Evolutionary conservation across 2,329 filamentous ascomycete species (phyloP).

Genomic region (Cercospora brassicicola): DNA sequence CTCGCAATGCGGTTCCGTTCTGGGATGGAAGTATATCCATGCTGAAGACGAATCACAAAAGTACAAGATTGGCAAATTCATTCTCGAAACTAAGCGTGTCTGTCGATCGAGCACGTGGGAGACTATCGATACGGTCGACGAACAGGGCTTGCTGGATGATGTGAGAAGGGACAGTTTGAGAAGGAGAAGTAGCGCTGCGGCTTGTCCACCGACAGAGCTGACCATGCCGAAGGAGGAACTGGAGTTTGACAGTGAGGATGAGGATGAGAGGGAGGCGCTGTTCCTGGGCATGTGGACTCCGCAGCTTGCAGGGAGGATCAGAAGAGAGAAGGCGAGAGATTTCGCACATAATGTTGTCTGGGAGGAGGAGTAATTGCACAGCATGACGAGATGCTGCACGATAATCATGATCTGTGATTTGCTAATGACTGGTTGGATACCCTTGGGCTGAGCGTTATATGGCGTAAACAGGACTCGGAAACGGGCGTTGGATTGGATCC

Average conservation of each 20-base stretch:
- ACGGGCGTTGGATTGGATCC: neutral
- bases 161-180: conserved; percentile 42
- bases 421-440: neutral
- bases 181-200: conserved; percentile 54
- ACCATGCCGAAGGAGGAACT: conserved; percentile 38
- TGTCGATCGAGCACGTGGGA: conserved; percentile 57
- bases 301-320: conserved; percentile 51
- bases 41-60: conserved; percentile 62
- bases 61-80: conserved; percentile 68
- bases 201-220: conserved; percentile 27
- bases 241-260: conserved; percentile 65
- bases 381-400: neutral
- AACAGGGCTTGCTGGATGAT: conserved; percentile 23
- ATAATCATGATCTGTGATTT: neutral
- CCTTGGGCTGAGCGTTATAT: neutral
- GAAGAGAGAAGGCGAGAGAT: conserved; percentile 38
- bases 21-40: conserved; percentile 66
- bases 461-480: neutral
- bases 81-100: conserved; percentile 61
- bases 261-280: conserved; percentile 66
- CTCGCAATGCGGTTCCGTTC: conserved; percentile 54
- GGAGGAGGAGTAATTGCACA: conserved; percentile 9
- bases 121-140: conserved; percentile 28
- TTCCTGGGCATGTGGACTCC: conserved; percentile 64
- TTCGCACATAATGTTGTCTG: conserved; percentile 1